A percentile compares a stretch with the other conserved stretches of the same genome.
phyloP scores from a whole-genome alignment of 768 basidiomycete genomes.

The Boletus sp. region DNA sequence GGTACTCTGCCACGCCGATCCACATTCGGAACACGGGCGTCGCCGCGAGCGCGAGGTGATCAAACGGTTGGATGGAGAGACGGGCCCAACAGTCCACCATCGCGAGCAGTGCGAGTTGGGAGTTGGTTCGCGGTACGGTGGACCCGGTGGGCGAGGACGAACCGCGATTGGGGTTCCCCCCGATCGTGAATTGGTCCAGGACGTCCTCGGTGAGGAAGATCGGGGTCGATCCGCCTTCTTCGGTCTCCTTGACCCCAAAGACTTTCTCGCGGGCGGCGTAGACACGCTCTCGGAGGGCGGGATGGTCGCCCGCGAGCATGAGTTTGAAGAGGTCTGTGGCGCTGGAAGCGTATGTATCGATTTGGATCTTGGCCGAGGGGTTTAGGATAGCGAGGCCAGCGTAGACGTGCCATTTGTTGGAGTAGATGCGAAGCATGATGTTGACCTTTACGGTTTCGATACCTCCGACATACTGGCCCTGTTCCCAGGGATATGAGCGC shows the following conservation, averaged over 20 bases:
- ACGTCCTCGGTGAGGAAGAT: conserved; percentile 84
- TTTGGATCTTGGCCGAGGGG: conserved; percentile 83
- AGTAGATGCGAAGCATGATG: conserved; percentile 92
- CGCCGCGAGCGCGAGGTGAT: conserved; percentile 88
- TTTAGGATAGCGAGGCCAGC: conserved; percentile 98
- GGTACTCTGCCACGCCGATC: conserved; percentile 95
- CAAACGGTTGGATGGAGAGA: conserved; percentile 83
- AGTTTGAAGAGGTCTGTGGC: conserved; percentile 92
- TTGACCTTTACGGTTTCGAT: conserved; percentile 98
- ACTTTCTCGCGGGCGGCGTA: conserved; percentile 73
- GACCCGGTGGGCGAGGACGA: conserved; percentile 8
- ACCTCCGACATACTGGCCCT: conserved; percentile 91
- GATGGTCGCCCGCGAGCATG: conserved; percentile 68
- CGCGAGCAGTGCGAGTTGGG: conserved; percentile 89
- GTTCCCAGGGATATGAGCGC: conserved; percentile 90
- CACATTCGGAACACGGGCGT: conserved; percentile 96
- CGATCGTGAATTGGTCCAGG: conserved; percentile 87
- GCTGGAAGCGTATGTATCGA: conserved; percentile 86
- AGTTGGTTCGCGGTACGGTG: conserved; percentile 54
- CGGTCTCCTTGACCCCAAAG: conserved; percentile 51
- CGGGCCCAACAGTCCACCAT: conserved; percentile 99
- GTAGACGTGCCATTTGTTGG: conserved; percentile 99
- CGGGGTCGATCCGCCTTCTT: conserved; percentile 40
- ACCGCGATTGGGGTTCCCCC: conserved; percentile 33
- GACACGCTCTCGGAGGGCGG: conserved; percentile 65